Evolutionary conservation across 2,329 filamentous ascomycete species (phyloP), one percentile per base, ranked within the genome.

Genomic region (Penicillium nordicum): DNA sequence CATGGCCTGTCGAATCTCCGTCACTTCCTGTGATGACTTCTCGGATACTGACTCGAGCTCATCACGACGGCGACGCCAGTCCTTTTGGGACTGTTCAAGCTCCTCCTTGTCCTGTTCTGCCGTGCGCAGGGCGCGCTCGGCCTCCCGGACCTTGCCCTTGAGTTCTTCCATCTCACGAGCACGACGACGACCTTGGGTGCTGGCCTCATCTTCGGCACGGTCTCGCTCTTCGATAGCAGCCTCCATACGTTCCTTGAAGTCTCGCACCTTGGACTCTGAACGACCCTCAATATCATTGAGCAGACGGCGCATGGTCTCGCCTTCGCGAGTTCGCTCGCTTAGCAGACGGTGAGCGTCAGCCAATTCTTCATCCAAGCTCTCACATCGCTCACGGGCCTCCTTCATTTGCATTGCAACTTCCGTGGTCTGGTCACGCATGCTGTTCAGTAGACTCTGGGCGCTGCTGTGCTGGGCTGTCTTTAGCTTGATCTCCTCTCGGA

Each of bases 171-270:
- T 80, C 77, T 97, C 94, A 46, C 92, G 82, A 7, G 89, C 84
- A 58, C 88, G 87, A 42, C 89, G 84, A 50, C 93, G 83, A 12
- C 88, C 89, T 47, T 89, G 82, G 0, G 86, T 88, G 67, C 86
- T 90, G 3, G 91, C 87, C 75, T 97, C 92, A 60, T 97, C 92
- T 74, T 99, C 93, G 2, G 92, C 87, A 2, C 91, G 86, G 71
- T 99, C 94, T 18, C 94, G 85, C 73, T 99, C 94, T 71, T 97
- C 92, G n/a, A 96, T 83, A 0, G 92, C 92, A 1, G 89, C 81
- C 67, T 97, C 93, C 82, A 97, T 88, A 2, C 88, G 86, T 56
- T 90, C 86, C 52, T 90, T 88, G 86, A 96, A 94, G 62, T 97
- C 93, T 29, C 90, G 86, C 18, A 96, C 84, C 68, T 91, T 89